A percentile compares a stretch with the other conserved stretches of the same genome.
Conservation (phyloP, 305 asterid species). For the Rubia balearica region DNA sequence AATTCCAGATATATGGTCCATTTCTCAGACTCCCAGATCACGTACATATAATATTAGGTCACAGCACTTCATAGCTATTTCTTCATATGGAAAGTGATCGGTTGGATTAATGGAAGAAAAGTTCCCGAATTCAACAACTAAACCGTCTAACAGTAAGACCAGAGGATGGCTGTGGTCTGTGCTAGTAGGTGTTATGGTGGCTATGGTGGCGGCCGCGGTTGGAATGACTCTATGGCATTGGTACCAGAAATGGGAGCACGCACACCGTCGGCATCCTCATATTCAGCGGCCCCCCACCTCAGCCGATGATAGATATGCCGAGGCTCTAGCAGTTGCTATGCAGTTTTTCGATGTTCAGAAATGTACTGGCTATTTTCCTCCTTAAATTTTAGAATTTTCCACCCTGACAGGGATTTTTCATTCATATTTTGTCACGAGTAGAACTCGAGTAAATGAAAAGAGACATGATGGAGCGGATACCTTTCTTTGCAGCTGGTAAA, state of each 20-base stretch:
- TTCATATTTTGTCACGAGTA: neutral
- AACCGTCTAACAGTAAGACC: slow-evolving; percentile 6
- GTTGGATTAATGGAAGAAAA: slow-evolving; percentile 6
- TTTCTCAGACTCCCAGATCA: neutral
- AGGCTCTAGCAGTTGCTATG: slow-evolving; percentile 45
- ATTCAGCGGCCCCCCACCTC: slow-evolving; percentile 11
- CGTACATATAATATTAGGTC: neutral
- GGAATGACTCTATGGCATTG: slow-evolving; percentile 36
- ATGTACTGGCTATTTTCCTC: slow-evolving; percentile 23
- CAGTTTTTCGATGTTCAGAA: slow-evolving; percentile 61
- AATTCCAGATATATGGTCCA: neutral
- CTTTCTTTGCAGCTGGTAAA: slow-evolving; percentile 46
- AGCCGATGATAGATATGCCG: slow-evolving; percentile 29
- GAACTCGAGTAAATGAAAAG: too few species aligned
- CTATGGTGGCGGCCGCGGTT: slow-evolving; percentile 35
- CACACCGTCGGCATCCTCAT: slow-evolving; percentile 8
- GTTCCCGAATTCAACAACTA: neutral
- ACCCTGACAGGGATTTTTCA: neutral
- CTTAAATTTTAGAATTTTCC: too few species aligned
- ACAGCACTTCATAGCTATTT: neutral
- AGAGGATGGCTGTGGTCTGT: slow-evolving; percentile 28
- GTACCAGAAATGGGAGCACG: slow-evolving; percentile 17
- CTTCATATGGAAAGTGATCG: neutral
- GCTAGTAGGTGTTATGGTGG: slow-evolving; percentile 24
- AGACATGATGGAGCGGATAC: neutral